Evolutionary conservation across 129 eudicot species (phyloP).

Genomic region (Helichrysum umbraculigerum): DNA sequence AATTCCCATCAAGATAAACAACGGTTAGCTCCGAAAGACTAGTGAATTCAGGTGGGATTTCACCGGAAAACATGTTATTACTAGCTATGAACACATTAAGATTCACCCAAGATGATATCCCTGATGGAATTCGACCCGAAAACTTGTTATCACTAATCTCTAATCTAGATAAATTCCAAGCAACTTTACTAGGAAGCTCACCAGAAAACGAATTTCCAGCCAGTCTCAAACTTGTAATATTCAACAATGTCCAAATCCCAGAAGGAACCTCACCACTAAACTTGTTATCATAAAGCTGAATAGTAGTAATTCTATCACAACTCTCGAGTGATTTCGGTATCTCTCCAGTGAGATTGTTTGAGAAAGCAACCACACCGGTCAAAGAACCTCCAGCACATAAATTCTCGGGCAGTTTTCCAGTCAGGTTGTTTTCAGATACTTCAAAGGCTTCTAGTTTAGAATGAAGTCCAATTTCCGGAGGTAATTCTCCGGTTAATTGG

Average conservation of each 20-base stretch:
- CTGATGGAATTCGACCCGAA: conserved; percentile 62
- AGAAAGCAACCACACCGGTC: conserved; percentile 61
- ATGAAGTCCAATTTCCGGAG: conserved; percentile 62
- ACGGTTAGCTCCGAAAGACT: conserved; percentile 50
- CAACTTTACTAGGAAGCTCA: conserved; percentile 53
- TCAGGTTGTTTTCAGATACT: conserved; percentile 60
- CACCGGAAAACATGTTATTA: conserved; percentile 74
- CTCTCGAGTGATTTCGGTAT: conserved; percentile 61
- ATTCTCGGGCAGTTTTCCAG: conserved; percentile 67
- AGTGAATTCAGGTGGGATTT: conserved; percentile 61
- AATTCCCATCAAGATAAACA: conserved; percentile 72
- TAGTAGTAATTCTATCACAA: conserved; percentile 42
- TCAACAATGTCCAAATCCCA: conserved; percentile 52
- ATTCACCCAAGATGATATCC: conserved; percentile 55
- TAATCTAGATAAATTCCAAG: conserved; percentile 65
- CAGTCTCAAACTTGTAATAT: conserved; percentile 45
- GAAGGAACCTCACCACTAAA: conserved; percentile 70
- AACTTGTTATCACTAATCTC: conserved; percentile 79
- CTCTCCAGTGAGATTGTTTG: conserved; percentile 62
- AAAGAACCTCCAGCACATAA: conserved; percentile 57
- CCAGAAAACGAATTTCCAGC: conserved; percentile 71
- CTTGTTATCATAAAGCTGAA: conserved; percentile 57
- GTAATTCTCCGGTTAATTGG: conserved; percentile 60
- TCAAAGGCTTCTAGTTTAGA: conserved; percentile 76
- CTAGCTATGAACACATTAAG: conserved; percentile 71